Conservation (phyloP, 1,284 basidiomycete genomes). For the Schizophyllum commune region DNA sequence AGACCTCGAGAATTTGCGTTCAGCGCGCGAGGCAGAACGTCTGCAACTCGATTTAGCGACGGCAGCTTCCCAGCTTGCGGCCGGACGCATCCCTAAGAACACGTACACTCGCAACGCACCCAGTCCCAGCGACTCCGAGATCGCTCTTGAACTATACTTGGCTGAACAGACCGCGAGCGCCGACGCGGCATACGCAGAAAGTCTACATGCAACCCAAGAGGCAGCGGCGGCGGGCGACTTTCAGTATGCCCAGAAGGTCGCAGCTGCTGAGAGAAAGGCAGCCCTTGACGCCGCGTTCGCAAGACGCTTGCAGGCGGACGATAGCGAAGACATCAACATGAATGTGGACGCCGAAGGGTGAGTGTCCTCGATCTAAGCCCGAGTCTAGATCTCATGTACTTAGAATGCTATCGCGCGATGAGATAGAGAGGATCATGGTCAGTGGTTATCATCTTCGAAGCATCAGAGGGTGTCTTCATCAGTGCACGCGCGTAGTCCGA, state of each 20-base stretch:
- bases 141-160: conserved; percentile 23
- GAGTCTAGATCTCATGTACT: neutral
- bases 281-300: conserved; percentile 31
- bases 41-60: conserved; percentile 24
- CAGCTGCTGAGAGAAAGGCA: conserved; percentile 26
- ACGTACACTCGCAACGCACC: conserved; percentile 1
- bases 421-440: conserved; percentile 23
- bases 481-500: conserved; percentile 16
- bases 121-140: conserved; percentile 17
- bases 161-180: conserved; percentile 22
- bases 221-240: conserved; percentile 18
- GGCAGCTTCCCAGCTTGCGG: conserved; percentile 14
- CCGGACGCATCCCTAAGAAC: conserved; percentile 16
- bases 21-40: conserved; percentile 24
- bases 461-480: neutral
- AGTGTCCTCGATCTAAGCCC: neutral
- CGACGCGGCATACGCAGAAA: conserved; percentile 27
- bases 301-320: conserved; percentile 23
- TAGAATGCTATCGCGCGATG: conserved; percentile 20
- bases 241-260: conserved; percentile 30
- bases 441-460: conserved; percentile 1
- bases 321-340: conserved; percentile 20
- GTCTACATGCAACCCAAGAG: conserved; percentile 18
- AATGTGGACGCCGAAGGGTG: conserved; percentile 25
- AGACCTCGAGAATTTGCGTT: conserved; percentile 20